Conservation (phyloP, 176 grass and related monocot genomes). For the Pontederia crassipes region DNA sequence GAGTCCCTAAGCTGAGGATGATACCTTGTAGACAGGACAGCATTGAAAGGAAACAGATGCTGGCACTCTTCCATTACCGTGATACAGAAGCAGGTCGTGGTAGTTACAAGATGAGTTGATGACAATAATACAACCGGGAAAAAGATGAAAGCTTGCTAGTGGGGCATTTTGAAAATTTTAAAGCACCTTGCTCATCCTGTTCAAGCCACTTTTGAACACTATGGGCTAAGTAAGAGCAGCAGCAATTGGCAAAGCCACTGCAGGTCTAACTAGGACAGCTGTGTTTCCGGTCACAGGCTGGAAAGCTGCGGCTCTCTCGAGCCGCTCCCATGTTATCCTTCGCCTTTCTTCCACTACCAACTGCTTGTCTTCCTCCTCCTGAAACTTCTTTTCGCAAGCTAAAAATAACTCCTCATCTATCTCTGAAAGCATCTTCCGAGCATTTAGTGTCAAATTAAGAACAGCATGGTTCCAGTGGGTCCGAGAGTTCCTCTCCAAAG, state of each 20-base stretch:
- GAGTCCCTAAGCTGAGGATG: too few species aligned
- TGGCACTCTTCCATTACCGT: too few species aligned
- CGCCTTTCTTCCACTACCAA: slow-evolving; percentile 32
- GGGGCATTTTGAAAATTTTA: too few species aligned
- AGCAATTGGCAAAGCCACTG: slow-evolving; percentile 29
- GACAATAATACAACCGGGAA: too few species aligned
- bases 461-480: slow-evolving; percentile 90
- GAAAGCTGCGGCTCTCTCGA: slow-evolving; percentile 39
- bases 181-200: neutral
- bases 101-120: too few species aligned
- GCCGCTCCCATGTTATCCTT: slow-evolving; percentile 69
- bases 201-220: neutral
- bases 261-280: slow-evolving; percentile 30
- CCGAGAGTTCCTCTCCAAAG: slow-evolving; percentile 62
- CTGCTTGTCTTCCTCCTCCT: slow-evolving; percentile 75
- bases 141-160: too few species aligned
- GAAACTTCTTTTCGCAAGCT: slow-evolving; percentile 56
- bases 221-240: slow-evolving; percentile 32
- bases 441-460: slow-evolving; percentile 77
- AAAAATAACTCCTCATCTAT: slow-evolving; percentile 73
- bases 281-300: slow-evolving; percentile 39
- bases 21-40: too few species aligned
- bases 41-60: too few species aligned
- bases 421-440: slow-evolving; percentile 73
- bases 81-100: too few species aligned